These are phyloP conservation scores for Chalaropsis ovoidea DNA, from an alignment of 2,329 filamentous ascomycete genomes.

Conservation along the genomic window DNA sequence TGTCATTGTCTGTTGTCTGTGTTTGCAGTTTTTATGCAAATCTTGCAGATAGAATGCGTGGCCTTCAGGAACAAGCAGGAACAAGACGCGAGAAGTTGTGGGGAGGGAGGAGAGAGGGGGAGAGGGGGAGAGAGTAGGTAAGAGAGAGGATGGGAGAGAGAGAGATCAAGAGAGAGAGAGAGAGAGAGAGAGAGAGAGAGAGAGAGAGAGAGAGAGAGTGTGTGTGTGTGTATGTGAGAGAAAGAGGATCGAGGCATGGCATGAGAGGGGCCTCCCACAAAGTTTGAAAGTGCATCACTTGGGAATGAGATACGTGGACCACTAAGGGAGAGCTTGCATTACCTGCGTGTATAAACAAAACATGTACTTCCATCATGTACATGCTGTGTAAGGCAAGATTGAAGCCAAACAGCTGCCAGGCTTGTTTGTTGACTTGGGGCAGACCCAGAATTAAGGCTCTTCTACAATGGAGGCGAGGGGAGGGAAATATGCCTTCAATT, in stretches of 20 bases:
- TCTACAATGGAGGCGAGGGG: neutral
- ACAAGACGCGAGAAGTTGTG: neutral
- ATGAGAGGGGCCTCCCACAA: neutral
- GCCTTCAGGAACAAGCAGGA: neutral
- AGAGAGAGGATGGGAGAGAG: no score
- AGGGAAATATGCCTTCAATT: neutral
- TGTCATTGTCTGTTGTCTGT: neutral
- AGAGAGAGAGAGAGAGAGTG: no score
- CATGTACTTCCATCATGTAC: no score
- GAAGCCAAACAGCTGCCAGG: no score
- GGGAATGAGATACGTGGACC: neutral
- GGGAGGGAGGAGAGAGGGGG: no score
- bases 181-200: no score
- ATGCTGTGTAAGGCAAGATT: no score
- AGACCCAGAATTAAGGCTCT: neutral
- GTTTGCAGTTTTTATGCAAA: constrained; percentile 2
- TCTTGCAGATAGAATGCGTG: constrained; percentile 1
- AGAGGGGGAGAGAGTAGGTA: no score
- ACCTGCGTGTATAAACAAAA: neutral
- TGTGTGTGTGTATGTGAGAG: no score
- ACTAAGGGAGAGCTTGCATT: neutral
- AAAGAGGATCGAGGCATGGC: neutral
- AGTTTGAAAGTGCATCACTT: neutral
- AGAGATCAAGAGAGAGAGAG: no score
- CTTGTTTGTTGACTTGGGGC: no score